Evolutionary conservation across 2,329 filamentous ascomycete species (phyloP).

Genomic region (Colletotrichum agaves): DNA sequence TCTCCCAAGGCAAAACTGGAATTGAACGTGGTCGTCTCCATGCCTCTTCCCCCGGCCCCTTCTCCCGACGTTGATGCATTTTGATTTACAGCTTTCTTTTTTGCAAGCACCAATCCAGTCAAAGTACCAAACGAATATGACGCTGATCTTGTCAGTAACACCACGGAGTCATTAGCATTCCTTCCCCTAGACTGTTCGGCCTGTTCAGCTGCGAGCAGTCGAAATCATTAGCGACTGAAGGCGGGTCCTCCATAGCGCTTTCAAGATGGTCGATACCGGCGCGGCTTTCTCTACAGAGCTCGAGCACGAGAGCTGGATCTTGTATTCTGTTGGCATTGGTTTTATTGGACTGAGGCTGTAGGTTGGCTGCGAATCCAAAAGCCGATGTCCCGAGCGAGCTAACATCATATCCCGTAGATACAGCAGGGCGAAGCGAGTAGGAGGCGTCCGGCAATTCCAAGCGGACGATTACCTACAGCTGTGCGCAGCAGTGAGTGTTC

Average conservation of each 20-base stretch:
- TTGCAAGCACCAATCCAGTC: too few relatives aligned
- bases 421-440: constrained; percentile 16
- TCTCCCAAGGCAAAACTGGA: too few relatives aligned
- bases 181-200: too few relatives aligned
- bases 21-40: too few relatives aligned
- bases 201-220: too few relatives aligned
- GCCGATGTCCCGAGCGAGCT: not conserved
- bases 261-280: constrained; percentile 1
- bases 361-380: too few relatives aligned
- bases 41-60: too few relatives aligned
- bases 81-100: too few relatives aligned
- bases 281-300: not conserved
- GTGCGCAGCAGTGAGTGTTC: constrained; percentile 19
- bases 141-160: too few relatives aligned
- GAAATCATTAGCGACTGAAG: not conserved
- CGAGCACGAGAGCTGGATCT: constrained; percentile 19
- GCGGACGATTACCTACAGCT: constrained; percentile 31
- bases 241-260: not conserved
- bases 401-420: not conserved
- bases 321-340: constrained; percentile 18
- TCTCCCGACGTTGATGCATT: too few relatives aligned
- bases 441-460: constrained; percentile 8
- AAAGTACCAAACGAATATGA: too few relatives aligned
- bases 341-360: constrained; percentile 23
- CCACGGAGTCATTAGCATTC: too few relatives aligned